phyloP scores from a whole-genome alignment of 805 yeast genomes.

The Ogataea nonfermentans region DNA sequence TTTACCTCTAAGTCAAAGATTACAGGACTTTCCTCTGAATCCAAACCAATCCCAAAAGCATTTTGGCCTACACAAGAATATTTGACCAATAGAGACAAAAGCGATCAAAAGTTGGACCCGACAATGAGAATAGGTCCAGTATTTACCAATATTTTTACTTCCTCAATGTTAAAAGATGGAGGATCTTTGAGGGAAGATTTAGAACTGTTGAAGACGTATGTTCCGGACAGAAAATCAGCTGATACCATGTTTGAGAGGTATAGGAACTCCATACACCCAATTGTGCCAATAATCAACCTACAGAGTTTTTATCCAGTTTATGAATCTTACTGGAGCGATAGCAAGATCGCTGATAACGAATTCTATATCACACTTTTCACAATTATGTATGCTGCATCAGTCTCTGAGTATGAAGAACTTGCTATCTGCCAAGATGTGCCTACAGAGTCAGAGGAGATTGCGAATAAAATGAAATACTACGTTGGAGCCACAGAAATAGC shows the following conservation, averaged over 20 bases:
- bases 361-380: conserved; percentile 53
- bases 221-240: conserved; percentile 47
- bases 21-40: conserved; percentile 34
- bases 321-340: conserved; percentile 47
- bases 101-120: too few relatives aligned
- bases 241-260: conserved; percentile 48
- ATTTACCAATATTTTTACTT: conserved; percentile 28
- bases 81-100: too few relatives aligned
- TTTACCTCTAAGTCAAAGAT: too few relatives aligned
- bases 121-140: conserved; percentile 21
- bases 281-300: conserved; percentile 52
- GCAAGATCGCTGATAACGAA: conserved; percentile 35
- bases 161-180: conserved; percentile 16
- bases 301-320: conserved; percentile 44
- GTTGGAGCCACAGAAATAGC: conserved; percentile 47
- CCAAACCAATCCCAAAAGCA: conserved; percentile 16
- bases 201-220: conserved; percentile 34
- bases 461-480: conserved; percentile 48
- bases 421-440: conserved; percentile 38
- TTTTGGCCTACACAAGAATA: too few relatives aligned
- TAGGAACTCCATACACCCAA: conserved; percentile 51
- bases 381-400: conserved; percentile 55
- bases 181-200: conserved; percentile 26
- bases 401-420: conserved; percentile 57
- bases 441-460: conserved; percentile 23